These are phyloP conservation scores for Leonotis leonurus DNA, from an alignment of 257 asterid genomes.

Conservation along the genomic window DNA sequence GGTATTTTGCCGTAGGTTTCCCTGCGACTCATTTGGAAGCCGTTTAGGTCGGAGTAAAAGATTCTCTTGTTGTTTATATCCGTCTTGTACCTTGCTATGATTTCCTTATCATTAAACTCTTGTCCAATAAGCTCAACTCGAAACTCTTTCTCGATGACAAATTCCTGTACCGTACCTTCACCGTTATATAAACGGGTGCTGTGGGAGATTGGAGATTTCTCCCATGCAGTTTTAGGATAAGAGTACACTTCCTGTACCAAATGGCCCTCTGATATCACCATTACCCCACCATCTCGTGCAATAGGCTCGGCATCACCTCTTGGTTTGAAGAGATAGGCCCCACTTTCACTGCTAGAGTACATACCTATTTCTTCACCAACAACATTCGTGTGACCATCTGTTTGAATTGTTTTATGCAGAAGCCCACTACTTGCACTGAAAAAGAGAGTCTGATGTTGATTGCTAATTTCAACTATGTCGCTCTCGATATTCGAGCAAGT, in stretches of 20 bases:
- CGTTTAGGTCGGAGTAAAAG: conserved; percentile 83
- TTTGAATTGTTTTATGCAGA: conserved; percentile 50
- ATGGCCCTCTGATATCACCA: conserved; percentile 74
- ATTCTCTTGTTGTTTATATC: conserved; percentile 60
- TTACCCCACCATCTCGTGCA: conserved; percentile 43
- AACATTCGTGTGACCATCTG: conserved; percentile 43
- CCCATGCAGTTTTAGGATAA: conserved; percentile 64
- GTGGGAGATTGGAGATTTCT: conserved; percentile 68
- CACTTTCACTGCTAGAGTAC: conserved; percentile 84
- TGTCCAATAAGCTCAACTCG: conserved; percentile 80
- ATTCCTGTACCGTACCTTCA: conserved; percentile 58
- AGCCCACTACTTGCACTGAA: conserved; percentile 56
- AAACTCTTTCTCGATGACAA: conserved; percentile 85
- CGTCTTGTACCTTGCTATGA: conserved; percentile 71
- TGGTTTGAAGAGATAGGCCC: conserved; percentile 90
- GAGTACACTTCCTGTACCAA: conserved; percentile 77
- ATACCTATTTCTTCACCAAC: conserved; percentile 69
- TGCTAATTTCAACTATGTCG: conserved; percentile 52
- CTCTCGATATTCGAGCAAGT: conserved; percentile 60
- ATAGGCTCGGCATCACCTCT: conserved; percentile 77
- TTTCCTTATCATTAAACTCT: conserved; percentile 57
- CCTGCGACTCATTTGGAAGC: conserved; percentile 91
- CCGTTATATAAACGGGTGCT: conserved; percentile 72
- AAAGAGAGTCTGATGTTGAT: conserved; percentile 51
- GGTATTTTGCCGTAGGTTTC: conserved; percentile 94